These are phyloP conservation scores for Yamadazyma blattariae DNA, from an alignment of 1,139 yeast genomes.

Conservation along the genomic window DNA sequence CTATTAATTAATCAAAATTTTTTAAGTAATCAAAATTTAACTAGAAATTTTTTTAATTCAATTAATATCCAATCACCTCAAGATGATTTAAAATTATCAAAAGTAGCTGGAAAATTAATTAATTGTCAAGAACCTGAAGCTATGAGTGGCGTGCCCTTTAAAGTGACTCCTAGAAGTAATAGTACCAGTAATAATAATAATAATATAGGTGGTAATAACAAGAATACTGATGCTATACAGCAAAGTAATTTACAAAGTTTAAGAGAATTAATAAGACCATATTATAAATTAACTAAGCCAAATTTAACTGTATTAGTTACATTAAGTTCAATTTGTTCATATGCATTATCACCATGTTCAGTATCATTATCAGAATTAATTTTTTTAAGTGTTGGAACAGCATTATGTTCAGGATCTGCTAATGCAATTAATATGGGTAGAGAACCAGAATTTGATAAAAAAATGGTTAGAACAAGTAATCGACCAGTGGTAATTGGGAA, in stretches of 20 bases:
- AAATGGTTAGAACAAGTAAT: conserved; percentile 84
- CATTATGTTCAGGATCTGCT: conserved; percentile 88
- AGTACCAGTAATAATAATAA: no score
- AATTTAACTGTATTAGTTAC: conserved; percentile 84
- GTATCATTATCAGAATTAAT: conserved; percentile 67
- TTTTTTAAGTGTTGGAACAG: conserved; percentile 79
- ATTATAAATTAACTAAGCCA: conserved; percentile 83
- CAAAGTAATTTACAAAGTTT: conserved; percentile 14
- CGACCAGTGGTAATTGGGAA: conserved; percentile 90
- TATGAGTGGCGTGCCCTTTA: conserved; percentile 51
- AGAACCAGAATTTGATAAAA: conserved; percentile 84
- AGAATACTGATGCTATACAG: conserved; percentile 4
- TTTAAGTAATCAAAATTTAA: conserved; percentile 30
- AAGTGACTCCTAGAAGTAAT: conserved; percentile 42
- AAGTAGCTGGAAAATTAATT: conserved; percentile 35
- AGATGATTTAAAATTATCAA: conserved; percentile 7
- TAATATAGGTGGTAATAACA: no score
- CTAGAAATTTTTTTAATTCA: conserved; percentile 5
- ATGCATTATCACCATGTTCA: conserved; percentile 85
- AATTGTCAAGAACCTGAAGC: conserved; percentile 39
- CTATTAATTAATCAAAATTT: conserved; percentile 33
- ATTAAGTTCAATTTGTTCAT: conserved; percentile 87
- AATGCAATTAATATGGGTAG: conserved; percentile 97
- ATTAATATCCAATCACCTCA: conserved; percentile 1
- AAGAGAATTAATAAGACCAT: conserved; percentile 49